A percentile compares a stretch with the other conserved stretches of the same genome.
Conservation (phyloP, 352 stramenopile genomes). For the Stramenopiles sp. region DNA sequence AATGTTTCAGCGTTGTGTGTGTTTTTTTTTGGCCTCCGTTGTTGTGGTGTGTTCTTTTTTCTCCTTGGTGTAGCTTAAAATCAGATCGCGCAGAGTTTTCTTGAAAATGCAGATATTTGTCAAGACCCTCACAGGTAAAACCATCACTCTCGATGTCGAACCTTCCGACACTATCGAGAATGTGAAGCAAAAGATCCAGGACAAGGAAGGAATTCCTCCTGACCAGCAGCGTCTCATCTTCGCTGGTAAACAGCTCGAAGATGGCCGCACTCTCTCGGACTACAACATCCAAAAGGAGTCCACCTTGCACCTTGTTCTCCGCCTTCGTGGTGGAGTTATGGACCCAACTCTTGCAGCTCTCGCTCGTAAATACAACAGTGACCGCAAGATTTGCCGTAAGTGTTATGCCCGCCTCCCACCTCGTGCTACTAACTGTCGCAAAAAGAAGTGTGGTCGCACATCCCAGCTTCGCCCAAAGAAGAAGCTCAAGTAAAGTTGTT, state of each 20-base stretch:
- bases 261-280: conserved; percentile 53
- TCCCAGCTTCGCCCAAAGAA: conserved; percentile 99
- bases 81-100: too few species aligned
- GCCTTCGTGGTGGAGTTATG: conserved; percentile 46
- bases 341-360: conserved; percentile 83
- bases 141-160: conserved; percentile 79
- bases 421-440: conserved; percentile 96
- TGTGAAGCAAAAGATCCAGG: conserved; percentile 36
- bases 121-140: conserved; percentile 72
- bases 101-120: conserved; percentile 69
- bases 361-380: conserved; percentile 95
- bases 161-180: conserved; percentile 64
- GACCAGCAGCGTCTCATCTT: conserved; percentile 99
- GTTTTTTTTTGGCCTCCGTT: too few species aligned
- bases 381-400: conserved; percentile 98
- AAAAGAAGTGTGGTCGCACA: conserved; percentile 99
- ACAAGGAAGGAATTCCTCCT: conserved; percentile 98
- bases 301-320: conserved; percentile 84
- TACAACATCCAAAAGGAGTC: conserved; percentile 81
- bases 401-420: conserved; percentile 96
- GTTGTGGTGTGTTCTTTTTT: too few species aligned
- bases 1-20: too few species aligned
- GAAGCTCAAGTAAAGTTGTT: conserved; percentile 99
- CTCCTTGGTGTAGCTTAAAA: too few species aligned
- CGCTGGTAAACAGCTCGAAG: conserved; percentile 94